phyloP scores from a whole-genome alignment of 345 rosid species.

The Populus simonii region DNA sequence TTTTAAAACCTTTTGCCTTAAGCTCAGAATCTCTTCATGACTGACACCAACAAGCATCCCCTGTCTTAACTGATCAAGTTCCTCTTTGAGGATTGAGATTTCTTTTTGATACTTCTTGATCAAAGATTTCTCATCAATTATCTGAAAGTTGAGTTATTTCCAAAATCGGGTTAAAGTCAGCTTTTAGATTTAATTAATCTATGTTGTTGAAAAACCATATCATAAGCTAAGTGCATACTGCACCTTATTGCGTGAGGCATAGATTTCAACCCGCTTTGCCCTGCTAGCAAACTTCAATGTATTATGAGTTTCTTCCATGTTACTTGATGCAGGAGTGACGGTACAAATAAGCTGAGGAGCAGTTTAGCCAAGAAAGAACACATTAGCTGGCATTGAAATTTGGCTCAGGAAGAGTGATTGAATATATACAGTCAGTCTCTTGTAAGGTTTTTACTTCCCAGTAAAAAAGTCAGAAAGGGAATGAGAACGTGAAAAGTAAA shows the following conservation, averaged over 20 bases:
- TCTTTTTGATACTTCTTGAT: conserved; percentile 98
- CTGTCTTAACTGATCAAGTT: conserved; percentile 83
- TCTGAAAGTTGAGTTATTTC: conserved; percentile 45
- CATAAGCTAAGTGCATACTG: conserved; percentile 12
- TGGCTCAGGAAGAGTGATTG: neutral
- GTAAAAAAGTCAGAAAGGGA: neutral
- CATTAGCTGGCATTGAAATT: neutral
- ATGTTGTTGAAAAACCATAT: neutral
- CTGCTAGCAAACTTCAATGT: conserved; percentile 98
- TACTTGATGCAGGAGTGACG: conserved; percentile 97
- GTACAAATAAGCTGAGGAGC: conserved; percentile 87
- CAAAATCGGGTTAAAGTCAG: conserved; percentile 19
- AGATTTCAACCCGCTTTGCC: conserved; percentile 94
- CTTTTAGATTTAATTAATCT: neutral
- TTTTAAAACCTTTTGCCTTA: conserved; percentile 78
- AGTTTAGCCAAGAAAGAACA: conserved; percentile 12
- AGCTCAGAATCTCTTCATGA: conserved; percentile 86
- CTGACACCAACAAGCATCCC: conserved; percentile 87
- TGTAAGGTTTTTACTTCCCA: neutral
- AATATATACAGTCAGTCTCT: neutral
- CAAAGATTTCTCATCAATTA: conserved; percentile 94
- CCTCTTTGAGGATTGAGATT: conserved; percentile 79
- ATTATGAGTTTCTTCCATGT: conserved; percentile 95
- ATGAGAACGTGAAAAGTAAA: neutral
- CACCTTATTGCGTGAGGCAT: conserved; percentile 97